Percentiles rank a stretch among this genome's conserved stretches.
These are phyloP conservation scores for Alternaria triticimaculans DNA, from an alignment of 2,329 filamentous ascomycete genomes.

Conservation along the genomic window DNA sequence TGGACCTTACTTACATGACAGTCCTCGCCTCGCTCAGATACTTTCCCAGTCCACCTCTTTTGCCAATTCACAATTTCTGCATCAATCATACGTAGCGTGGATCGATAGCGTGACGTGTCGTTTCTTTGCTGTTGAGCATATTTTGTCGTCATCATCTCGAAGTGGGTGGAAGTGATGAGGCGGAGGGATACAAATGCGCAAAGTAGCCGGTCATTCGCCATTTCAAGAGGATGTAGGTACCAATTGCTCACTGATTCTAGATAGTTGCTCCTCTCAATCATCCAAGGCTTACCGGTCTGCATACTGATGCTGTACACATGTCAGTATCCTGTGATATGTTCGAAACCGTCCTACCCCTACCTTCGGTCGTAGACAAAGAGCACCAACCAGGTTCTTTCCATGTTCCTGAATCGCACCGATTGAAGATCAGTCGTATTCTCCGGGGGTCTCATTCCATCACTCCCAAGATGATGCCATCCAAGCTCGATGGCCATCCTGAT, in stretches of 20 bases:
- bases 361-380: not conserved
- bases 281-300: not conserved
- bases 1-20: not conserved
- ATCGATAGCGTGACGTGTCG: not conserved
- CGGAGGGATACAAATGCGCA: conserved; percentile 7
- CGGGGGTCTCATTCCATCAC: not conserved
- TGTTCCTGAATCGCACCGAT: not conserved
- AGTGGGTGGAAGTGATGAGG: not conserved
- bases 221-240: conserved; percentile 4
- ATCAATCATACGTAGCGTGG: not conserved
- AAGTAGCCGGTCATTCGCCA: conserved; percentile 11
- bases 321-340: not conserved
- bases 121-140: not conserved
- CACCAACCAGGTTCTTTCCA: not conserved
- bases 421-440: not conserved
- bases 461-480: conserved; percentile 8
- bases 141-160: not conserved
- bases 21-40: not conserved
- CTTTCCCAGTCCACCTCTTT: not conserved
- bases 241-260: conserved; percentile 5
- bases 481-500: conserved; percentile 17
- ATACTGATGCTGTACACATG: not conserved
- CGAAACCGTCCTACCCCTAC: not conserved
- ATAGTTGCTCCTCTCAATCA: conserved; percentile 10
- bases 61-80: not conserved